phyloP scores from a whole-genome alignment of 345 rosid species.

The Dovyalis caffra region DNA sequence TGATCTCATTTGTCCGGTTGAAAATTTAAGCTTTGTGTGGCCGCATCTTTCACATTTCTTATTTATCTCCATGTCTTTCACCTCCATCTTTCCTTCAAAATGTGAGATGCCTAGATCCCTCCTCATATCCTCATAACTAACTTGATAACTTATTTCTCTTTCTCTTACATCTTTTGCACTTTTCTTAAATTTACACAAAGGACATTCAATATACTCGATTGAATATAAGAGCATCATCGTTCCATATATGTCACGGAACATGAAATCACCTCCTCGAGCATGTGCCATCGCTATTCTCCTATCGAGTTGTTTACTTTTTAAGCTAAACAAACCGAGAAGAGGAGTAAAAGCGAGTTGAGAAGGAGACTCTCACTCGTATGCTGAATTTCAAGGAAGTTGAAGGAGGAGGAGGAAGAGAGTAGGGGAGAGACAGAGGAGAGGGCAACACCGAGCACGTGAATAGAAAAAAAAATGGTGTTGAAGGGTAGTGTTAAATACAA shows the following conservation, averaged over 20 bases:
- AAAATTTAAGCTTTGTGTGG: constrained; percentile 25
- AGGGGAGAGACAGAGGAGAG: too few species aligned
- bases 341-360: too few species aligned
- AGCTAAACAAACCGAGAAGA: too few species aligned
- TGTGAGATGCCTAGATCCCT: constrained; percentile 25
- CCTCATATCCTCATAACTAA: constrained; percentile 27
- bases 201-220: constrained; percentile 28
- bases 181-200: constrained; percentile 40
- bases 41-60: constrained; percentile 23
- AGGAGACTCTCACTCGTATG: too few species aligned
- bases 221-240: constrained; percentile 37
- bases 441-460: too few species aligned
- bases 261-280: constrained; percentile 39
- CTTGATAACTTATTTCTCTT: constrained; percentile 18
- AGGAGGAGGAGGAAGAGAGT: too few species aligned
- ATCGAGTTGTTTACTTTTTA: not conserved
- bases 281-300: constrained; percentile 24
- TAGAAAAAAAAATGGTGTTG: too few species aligned
- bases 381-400: too few species aligned
- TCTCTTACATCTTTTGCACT: constrained; percentile 20
- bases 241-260: constrained; percentile 56
- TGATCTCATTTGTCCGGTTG: constrained; percentile 26
- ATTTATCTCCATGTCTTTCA: constrained; percentile 31
- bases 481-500: too few species aligned
- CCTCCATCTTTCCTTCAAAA: constrained; percentile 30